These are phyloP conservation scores for Apodospora peruviana DNA, from an alignment of 495 filamentous ascomycete species.

Conservation along the genomic window DNA sequence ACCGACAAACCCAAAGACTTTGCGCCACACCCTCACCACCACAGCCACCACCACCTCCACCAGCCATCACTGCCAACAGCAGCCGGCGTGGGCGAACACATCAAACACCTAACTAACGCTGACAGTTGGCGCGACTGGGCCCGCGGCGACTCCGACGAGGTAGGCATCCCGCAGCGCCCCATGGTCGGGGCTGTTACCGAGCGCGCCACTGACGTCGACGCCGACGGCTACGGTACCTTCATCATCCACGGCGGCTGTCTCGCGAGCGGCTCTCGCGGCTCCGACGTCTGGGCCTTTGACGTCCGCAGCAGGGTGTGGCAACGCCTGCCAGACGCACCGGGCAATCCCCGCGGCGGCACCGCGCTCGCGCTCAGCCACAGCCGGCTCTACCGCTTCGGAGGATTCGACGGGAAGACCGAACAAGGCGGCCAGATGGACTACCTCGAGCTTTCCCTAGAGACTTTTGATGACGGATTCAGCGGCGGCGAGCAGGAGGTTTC, in stretches of 20 bases:
- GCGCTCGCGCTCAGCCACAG: conserved; percentile 52
- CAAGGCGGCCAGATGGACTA: conserved; percentile 63
- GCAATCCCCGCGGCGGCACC: conserved; percentile 55
- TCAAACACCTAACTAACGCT: conserved; percentile 11
- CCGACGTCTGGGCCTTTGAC: conserved; percentile 71
- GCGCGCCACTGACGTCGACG: conserved; percentile 38
- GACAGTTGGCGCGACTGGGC: conserved; percentile 39
- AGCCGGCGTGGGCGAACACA: background rate
- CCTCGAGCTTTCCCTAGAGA: conserved; percentile 42
- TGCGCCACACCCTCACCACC: conserved; percentile 2
- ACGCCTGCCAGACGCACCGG: conserved; percentile 55
- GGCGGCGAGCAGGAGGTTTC: conserved; percentile 30
- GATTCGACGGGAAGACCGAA: conserved; percentile 61
- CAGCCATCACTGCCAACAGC: no score
- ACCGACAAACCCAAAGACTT: conserved; percentile 42
- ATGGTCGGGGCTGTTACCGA: conserved; percentile 43
- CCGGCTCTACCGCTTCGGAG: conserved; percentile 66
- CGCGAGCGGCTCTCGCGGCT: conserved; percentile 40
- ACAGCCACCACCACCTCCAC: conserved; percentile 4
- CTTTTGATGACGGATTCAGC: conserved; percentile 41
- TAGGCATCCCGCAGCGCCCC: conserved; percentile 41
- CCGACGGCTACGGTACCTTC: conserved; percentile 50
- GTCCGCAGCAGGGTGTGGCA: conserved; percentile 54
- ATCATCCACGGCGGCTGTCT: conserved; percentile 70
- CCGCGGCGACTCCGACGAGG: conserved; percentile 32